These are phyloP conservation scores for Austroboletus niveus DNA, from an alignment of 1,284 basidiomycete genomes.

Conservation along the genomic window DNA sequence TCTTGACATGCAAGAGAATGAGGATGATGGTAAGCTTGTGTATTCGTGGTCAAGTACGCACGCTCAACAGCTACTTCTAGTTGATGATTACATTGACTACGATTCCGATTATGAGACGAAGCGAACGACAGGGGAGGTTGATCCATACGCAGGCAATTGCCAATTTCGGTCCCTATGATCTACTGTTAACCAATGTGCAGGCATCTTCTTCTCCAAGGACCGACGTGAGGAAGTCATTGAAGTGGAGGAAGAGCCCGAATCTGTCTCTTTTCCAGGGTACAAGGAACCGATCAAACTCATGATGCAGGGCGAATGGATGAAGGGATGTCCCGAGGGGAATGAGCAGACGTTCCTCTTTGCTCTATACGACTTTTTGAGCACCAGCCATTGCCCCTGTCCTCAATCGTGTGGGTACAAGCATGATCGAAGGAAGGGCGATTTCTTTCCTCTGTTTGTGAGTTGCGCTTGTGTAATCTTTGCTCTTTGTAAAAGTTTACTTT, in stretches of 20 bases:
- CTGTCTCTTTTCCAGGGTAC: slow-evolving; percentile 43
- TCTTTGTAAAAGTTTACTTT: slow-evolving; percentile 5
- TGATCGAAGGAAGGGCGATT: slow-evolving; percentile 66
- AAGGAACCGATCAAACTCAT: slow-evolving; percentile 61
- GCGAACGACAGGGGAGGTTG: slow-evolving; percentile 51
- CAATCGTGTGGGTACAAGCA: slow-evolving; percentile 65
- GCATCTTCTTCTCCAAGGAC: slow-evolving; percentile 91
- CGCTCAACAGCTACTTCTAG: slow-evolving; percentile 28
- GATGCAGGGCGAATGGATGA: slow-evolving; percentile 94
- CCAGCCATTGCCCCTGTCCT: slow-evolving; percentile 66
- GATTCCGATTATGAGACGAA: slow-evolving; percentile 69
- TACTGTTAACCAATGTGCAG: slow-evolving; percentile 37
- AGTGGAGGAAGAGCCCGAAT: slow-evolving; percentile 74
- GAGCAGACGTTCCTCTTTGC: slow-evolving; percentile 87
- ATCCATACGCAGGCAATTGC: slow-evolving; percentile 78
- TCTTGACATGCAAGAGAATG: slow-evolving; percentile 48
- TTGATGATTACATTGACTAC: slow-evolving; percentile 67
- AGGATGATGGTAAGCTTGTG: slow-evolving; percentile 48
- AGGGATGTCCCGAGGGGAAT: slow-evolving; percentile 88
- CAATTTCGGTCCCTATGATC: slow-evolving; percentile 2
- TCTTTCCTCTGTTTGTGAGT: slow-evolving; percentile 81
- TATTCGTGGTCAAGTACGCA: neutral
- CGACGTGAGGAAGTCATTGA: slow-evolving; percentile 84
- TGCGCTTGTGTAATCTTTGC: neutral
- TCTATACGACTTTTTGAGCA: slow-evolving; percentile 72